A percentile compares a stretch with the other conserved stretches of the same genome.
Conservation (phyloP, 306 rosid species). For the Vigna unguiculata region DNA sequence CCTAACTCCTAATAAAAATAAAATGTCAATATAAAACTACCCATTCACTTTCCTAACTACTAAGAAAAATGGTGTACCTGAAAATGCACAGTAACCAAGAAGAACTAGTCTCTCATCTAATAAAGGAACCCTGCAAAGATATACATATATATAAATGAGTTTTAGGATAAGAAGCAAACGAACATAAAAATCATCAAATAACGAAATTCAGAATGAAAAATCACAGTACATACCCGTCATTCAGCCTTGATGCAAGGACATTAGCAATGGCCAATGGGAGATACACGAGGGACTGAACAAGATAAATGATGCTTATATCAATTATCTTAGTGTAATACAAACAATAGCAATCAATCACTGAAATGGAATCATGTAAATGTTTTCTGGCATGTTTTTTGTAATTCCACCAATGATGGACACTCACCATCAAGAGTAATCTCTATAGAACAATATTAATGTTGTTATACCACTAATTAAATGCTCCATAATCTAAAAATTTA, state of each 20-base stretch:
- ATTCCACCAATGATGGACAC: not conserved
- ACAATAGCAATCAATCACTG: not conserved
- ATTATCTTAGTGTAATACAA: slow-evolving; percentile 19
- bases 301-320: slow-evolving; percentile 34
- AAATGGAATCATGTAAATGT: slow-evolving; percentile 16
- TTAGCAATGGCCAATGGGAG: slow-evolving; percentile 94
- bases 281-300: slow-evolving; percentile 76
- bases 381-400: not conserved
- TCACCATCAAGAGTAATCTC: not conserved
- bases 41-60: not conserved
- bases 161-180: slow-evolving; percentile 37
- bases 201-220: slow-evolving; percentile 25
- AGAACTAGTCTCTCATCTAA: slow-evolving; percentile 86
- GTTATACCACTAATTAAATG: not conserved
- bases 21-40: not conserved
- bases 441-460: not conserved
- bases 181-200: slow-evolving; percentile 4
- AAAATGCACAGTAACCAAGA: slow-evolving; percentile 70
- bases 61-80: slow-evolving; percentile 54
- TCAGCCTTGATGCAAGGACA: slow-evolving; percentile 78
- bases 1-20: not conserved
- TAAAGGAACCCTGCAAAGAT: slow-evolving; percentile 71
- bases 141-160: slow-evolving; percentile 26
- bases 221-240: slow-evolving; percentile 75
- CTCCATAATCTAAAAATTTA: not conserved